A percentile compares a stretch with the other conserved stretches of the same genome.
These are phyloP conservation scores for Scheffersomyces illinoinensis DNA, from an alignment of 1,139 yeast genomes.

Conservation along the genomic window DNA sequence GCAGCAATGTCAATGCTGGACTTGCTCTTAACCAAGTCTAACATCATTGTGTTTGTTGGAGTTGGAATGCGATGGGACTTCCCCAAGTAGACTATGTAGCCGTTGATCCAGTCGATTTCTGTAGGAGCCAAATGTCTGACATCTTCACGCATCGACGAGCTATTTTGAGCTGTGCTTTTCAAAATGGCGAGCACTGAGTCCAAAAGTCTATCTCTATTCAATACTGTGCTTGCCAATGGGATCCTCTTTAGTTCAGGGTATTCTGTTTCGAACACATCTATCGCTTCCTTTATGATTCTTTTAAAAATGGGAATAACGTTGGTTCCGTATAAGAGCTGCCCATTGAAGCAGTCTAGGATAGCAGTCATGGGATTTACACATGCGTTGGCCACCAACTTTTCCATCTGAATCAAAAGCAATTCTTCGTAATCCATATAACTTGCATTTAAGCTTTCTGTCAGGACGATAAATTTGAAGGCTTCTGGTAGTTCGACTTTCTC, in stretches of 20 bases:
- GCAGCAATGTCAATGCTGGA: conserved; percentile 31
- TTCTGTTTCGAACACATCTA: conserved; percentile 38
- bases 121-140: conserved; percentile 58
- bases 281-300: conserved; percentile 48
- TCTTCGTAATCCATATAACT: conserved; percentile 51
- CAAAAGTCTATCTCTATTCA: conserved; percentile 47
- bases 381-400: conserved; percentile 73
- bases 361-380: conserved; percentile 78
- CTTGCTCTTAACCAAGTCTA: conserved; percentile 49
- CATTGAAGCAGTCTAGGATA: conserved; percentile 68
- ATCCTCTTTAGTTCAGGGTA: conserved; percentile 29
- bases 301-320: conserved; percentile 33
- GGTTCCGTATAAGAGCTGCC: conserved; percentile 52
- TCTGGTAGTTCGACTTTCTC: conserved; percentile 21
- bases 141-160: conserved; percentile 90
- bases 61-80: conserved; percentile 37
- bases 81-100: conserved; percentile 62
- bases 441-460: conserved; percentile 40
- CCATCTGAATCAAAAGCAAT: conserved; percentile 63
- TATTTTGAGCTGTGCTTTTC: conserved; percentile 53
- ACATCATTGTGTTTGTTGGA: conserved; percentile 48
- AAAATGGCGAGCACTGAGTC: conserved; percentile 49
- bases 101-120: conserved; percentile 81
- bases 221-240: conserved; percentile 36
- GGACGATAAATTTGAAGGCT: conserved; percentile 32